Evolutionary conservation across 805 yeast species (phyloP).

Genomic region (Diddensiella santjacobensis): DNA sequence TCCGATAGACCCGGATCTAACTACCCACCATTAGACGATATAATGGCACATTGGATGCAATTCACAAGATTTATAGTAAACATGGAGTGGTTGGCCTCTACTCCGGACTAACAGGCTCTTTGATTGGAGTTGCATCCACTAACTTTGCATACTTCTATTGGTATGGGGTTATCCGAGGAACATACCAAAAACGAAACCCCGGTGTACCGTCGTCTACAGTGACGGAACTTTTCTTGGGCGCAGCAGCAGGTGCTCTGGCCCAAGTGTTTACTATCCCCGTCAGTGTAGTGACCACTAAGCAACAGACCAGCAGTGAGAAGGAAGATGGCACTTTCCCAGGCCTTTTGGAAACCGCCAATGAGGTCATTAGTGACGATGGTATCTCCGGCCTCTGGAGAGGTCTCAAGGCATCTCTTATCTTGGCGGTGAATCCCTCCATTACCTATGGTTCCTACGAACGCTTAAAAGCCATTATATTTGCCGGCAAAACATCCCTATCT

Average conservation of each 20-base stretch:
- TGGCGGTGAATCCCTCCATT: conserved; percentile 80
- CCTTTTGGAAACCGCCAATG: conserved; percentile 43
- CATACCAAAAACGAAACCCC: conserved; percentile 44
- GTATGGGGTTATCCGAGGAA: conserved; percentile 68
- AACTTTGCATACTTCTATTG: conserved; percentile 83
- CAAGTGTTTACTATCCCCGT: conserved; percentile 81
- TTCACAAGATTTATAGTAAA: conserved; percentile 48
- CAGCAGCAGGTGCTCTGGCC: conserved; percentile 77
- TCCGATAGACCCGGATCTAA: too few relatives aligned
- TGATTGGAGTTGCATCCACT: conserved; percentile 69
- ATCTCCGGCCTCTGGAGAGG: conserved; percentile 77
- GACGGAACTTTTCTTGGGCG: conserved; percentile 69
- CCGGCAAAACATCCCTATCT: conserved; percentile 40
- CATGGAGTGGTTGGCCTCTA: conserved; percentile 69
- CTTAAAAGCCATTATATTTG: conserved; percentile 50
- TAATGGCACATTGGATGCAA: conserved; percentile 58
- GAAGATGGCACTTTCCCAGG: conserved; percentile 17
- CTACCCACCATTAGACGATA: conserved; percentile 35
- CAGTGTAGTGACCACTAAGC: conserved; percentile 63
- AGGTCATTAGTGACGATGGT: conserved; percentile 61
- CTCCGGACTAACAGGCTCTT: conserved; percentile 63
- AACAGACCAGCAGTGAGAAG: conserved; percentile 35
- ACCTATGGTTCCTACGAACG: conserved; percentile 80
- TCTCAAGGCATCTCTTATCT: conserved; percentile 69
- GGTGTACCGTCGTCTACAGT: conserved; percentile 44